Evolutionary conservation across 2,329 filamentous ascomycete genomes (phyloP), one percentile per base, ranked within the genome.

Genomic region (Aspergillus glaucus): DNA sequence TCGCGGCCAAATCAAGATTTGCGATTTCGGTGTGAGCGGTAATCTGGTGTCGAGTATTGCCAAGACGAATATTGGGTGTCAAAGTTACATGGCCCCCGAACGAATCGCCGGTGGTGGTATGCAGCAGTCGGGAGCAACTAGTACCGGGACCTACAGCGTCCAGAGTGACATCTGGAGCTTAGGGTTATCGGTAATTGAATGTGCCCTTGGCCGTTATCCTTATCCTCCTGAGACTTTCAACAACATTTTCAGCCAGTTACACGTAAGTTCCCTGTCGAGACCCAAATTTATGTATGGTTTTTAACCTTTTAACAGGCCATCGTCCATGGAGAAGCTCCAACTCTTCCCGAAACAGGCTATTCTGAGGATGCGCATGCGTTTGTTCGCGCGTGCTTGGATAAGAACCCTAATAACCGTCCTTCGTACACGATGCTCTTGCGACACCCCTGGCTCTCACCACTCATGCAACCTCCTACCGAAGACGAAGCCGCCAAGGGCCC

Each of bases 31-130:
- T 49, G 93, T 98, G 48, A 94, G 88, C 57, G 93, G 93, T 46
- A 98, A 98, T 62, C 75, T 98, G 21, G 93, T 98, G 19, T 92
- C 93, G 21, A 95, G 90, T 73, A 97, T 97, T 61, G 93, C 93
- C 45, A 95, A 94, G 72, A 98, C 93, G 24, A 98, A 98, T 66
- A 98, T 98, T 62, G 93, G 93, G 36, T 98, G 93, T 63, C 93
- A 98, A 72, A 96, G 91, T 64, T 98, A 98, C 73, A 98, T 98
- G 93, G 93, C 93, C 0, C 93, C 93, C 0, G 93, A 98, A 69
- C 79, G 93, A 56, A 98, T 98, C 61, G 89, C 89, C 7, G 89
- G 88, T 44, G 90, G 91, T 49, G 86, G 86, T 19, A 82, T 90
- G 62, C 82, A 87, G 50, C 80, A 86, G 53, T 78, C 82, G 3